Evolutionary conservation across 257 asterid genomes (phyloP), one percentile per base, ranked within the genome.

Genomic region (Solanum chaucha): DNA sequence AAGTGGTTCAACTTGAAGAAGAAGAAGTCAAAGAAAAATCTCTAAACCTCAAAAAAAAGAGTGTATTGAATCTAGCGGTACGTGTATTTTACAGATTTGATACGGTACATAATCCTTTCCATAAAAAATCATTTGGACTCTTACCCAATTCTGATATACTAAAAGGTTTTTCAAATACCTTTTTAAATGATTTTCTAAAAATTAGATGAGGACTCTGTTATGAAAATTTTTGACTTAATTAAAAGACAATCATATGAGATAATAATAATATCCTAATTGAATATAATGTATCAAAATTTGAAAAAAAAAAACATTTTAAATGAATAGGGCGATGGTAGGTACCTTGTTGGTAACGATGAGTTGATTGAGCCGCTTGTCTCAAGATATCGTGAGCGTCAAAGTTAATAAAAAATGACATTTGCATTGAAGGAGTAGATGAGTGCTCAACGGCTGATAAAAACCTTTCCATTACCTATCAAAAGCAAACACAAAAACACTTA

Each of bases 351-450:
- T 95, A 87, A 6, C 99, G 98, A 58, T 89, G 89, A 82, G 96
- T 94, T 34, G 98, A 96, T 74, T 92, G 93, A 7, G 88, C 82
- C 12, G 99, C 99, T 89, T 96, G 99, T 85, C 44, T 91, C 24
- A 94, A 88, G 86, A 96, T 96, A 86, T 94, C 96, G 24, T 92
- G 88, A 26, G 74, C 92, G 34, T 90, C 48, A 78, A 67, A 88
- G 86, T 91, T 91, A 9, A 95, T 96, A 48, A 95, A 95, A 89
- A 95, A 95, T 15, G 98, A 94, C 99, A 96, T 96, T 68, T 89
- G 91, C 86, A 89, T 86, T 77, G 88, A 35, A 87, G 87, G 86
- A 70, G 87, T 78, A 19, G 93, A 93, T 19, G 98, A 95, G 12
- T 93, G 94, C 1, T 30, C 78, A 19, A 94, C 94, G 14, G 87